A percentile compares a stretch with the other conserved stretches of the same genome.
Evolutionary conservation across 2,329 filamentous ascomycete genomes (phyloP).

Genomic region (Clarireedia paspali): DNA sequence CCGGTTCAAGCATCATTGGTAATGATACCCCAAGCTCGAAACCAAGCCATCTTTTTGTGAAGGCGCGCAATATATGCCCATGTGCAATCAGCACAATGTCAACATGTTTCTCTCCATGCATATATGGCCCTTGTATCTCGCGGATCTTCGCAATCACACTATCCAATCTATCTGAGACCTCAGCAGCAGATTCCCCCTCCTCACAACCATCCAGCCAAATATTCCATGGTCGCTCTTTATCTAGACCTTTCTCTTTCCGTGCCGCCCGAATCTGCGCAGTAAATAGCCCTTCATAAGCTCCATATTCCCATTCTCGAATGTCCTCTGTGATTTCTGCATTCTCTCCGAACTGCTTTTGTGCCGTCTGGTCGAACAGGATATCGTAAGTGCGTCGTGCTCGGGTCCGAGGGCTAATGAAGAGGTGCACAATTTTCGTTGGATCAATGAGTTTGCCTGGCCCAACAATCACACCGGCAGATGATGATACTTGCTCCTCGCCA

Average conservation of each 20-base stretch:
- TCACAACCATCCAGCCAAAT: constrained; percentile 47
- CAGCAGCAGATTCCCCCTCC: constrained; percentile 39
- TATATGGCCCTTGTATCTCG: constrained; percentile 38
- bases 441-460: constrained; percentile 41
- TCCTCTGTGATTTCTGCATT: constrained; percentile 33
- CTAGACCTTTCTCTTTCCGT: constrained; percentile 35
- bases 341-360: constrained; percentile 16
- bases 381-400: constrained; percentile 40
- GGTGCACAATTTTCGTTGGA: constrained; percentile 35
- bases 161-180: constrained; percentile 42
- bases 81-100: constrained; percentile 43
- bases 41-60: constrained; percentile 47
- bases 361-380: constrained; percentile 33
- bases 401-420: constrained; percentile 40
- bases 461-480: constrained; percentile 35
- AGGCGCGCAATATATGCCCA: constrained; percentile 45
- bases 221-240: constrained; percentile 39
- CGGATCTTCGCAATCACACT: constrained; percentile 41
- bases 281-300: constrained; percentile 40
- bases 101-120: constrained; percentile 34
- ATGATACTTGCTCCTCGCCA: constrained; percentile 36
- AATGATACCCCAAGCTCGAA: constrained; percentile 31
- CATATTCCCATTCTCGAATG: constrained; percentile 45
- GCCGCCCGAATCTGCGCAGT: constrained; percentile 35
- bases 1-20: constrained; percentile 33